Base-by-base conservation (phyloP, 1,139 yeast genomes). In the Taphrina populina region DNA sequence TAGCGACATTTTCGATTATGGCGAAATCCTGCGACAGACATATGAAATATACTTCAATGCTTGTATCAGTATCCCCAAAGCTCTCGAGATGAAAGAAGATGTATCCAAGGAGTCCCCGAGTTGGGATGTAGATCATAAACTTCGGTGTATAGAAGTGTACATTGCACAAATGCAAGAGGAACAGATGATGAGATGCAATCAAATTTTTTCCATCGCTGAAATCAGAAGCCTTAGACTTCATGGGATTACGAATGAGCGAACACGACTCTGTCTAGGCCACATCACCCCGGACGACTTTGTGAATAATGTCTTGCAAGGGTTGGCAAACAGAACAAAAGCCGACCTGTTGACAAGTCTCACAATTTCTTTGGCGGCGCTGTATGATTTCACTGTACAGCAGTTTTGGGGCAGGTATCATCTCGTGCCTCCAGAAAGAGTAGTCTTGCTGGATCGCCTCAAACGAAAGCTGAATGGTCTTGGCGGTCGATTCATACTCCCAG, bases 221-320 rank as follows among this genome's bases (percentile, higher is more conserved):
- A 34, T 34, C 20, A 21, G 23, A 2, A 21, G 39, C 7, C 39
- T 34, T 10, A n/a, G 20, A 11, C 29, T 37, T 1, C 43, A 37
- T 13, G 43, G 43, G n/a, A 21, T 8, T 8, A 37, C 43, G 43
- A 37, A 37, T 7, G 43, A 37, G 13, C 17, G 43, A 3, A 37
- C 43, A 13, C 21, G 43, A 21, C 15, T 37, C 17, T 21, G 26
- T 2, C 24, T 37, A 3, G 43, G 43, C n/a, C 43, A 37, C 11
- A 37, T 37, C 6, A 37, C 17, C 11, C 43, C 43, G 10, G 43
- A 37, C 21, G 43, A 37, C 13, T 29, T 21, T 13, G 29, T 24
- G 1, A 21, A 20, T 10, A 37, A 23, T 6, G 43, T 29, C 8
- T 19, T 37, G 23, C 39, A 34, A 15, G 23, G 24, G 24, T 19